These are phyloP conservation scores for Botrytis sinoallii DNA, from an alignment of 2,329 filamentous ascomycete species.

Conservation along the genomic window DNA sequence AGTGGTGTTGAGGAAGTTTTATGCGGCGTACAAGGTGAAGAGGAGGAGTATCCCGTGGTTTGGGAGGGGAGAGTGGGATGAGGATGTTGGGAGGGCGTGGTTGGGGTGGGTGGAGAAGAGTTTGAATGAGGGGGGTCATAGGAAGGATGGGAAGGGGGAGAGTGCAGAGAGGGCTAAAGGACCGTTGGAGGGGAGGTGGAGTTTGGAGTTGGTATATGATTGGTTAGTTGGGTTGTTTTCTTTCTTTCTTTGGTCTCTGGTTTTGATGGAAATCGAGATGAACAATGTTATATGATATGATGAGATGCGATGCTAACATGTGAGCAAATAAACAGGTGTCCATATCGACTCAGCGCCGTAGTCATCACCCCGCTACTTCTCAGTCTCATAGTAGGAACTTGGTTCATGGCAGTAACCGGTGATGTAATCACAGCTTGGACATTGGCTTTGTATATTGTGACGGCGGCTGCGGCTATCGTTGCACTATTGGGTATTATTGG, in stretches of 20 bases:
- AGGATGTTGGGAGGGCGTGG: not conserved
- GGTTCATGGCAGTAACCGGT: slow-evolving; percentile 27
- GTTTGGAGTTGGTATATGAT: slow-evolving; percentile 14
- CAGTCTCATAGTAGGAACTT: slow-evolving; percentile 24
- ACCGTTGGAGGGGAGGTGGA: slow-evolving; percentile 9
- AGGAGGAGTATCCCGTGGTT: not conserved
- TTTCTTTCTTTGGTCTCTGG: not conserved
- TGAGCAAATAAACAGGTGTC: slow-evolving; percentile 24
- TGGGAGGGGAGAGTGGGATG: not conserved
- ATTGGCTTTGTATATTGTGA: slow-evolving; percentile 30
- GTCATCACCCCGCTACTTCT: slow-evolving; percentile 26
- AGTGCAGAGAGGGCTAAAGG: not conserved
- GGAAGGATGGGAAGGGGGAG: not conserved
- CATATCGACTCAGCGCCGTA: slow-evolving; percentile 28
- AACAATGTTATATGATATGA: not conserved
- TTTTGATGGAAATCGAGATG: not conserved
- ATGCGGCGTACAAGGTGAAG: not conserved
- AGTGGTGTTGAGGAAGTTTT: slow-evolving; percentile 1
- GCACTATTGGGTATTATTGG: slow-evolving; percentile 32
- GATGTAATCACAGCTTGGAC: slow-evolving; percentile 32
- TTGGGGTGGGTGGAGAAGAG: not conserved
- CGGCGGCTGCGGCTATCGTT: slow-evolving; percentile 31
- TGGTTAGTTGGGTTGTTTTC: not conserved
- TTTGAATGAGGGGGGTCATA: not conserved
- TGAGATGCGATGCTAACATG: slow-evolving; percentile 19